Conservation (phyloP, 2,329 filamentous ascomycete genomes). For the Colletotrichum sojae region DNA sequence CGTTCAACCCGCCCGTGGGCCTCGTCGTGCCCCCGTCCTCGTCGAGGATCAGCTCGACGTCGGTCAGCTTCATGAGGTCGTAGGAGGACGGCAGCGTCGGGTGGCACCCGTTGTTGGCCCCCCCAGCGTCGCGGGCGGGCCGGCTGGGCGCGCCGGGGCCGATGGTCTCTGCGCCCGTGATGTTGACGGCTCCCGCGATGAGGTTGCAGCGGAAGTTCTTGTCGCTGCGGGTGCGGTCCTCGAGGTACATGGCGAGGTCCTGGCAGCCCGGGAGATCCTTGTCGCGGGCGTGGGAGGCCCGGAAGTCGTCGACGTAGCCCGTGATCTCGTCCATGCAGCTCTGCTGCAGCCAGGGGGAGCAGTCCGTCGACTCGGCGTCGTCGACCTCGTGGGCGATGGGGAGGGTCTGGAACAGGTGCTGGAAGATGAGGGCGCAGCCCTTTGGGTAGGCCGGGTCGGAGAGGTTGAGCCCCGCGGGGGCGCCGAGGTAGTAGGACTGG, state of each 20-base stretch:
- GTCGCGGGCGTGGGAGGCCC: constrained; percentile 25
- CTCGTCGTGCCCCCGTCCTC: constrained; percentile 10
- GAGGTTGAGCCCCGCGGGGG: constrained; percentile 30
- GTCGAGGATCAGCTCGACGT: constrained; percentile 37
- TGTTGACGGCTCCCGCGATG: constrained; percentile 38
- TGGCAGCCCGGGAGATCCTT: constrained; percentile 30
- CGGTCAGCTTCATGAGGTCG: constrained; percentile 34
- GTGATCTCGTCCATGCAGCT: constrained; percentile 41
- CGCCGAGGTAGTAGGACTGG: constrained; percentile 39
- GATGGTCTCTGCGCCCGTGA: constrained; percentile 35
- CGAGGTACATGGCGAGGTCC: constrained; percentile 37
- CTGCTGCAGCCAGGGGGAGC: constrained; percentile 39
- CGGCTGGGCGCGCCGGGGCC: constrained; percentile 29
- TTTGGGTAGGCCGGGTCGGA: constrained; percentile 27
- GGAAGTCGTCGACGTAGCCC: constrained; percentile 40
- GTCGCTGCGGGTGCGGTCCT: constrained; percentile 36
- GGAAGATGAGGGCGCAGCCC: constrained; percentile 39
- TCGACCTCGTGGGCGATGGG: constrained; percentile 37
- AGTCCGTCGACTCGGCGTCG: constrained; percentile 36
- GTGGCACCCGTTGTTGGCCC: constrained; percentile 21
- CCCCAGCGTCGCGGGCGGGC: constrained; percentile 7
- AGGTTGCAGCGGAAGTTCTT: constrained; percentile 39
- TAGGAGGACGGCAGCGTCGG: constrained; percentile 31
- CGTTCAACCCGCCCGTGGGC: constrained; percentile 35
- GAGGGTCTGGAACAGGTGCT: constrained; percentile 39